A percentile compares a stretch with the other conserved stretches of the same genome.
phyloP scores from a whole-genome alignment of 176 grass and related monocot genomes.

The Aegilops bicornis region DNA sequence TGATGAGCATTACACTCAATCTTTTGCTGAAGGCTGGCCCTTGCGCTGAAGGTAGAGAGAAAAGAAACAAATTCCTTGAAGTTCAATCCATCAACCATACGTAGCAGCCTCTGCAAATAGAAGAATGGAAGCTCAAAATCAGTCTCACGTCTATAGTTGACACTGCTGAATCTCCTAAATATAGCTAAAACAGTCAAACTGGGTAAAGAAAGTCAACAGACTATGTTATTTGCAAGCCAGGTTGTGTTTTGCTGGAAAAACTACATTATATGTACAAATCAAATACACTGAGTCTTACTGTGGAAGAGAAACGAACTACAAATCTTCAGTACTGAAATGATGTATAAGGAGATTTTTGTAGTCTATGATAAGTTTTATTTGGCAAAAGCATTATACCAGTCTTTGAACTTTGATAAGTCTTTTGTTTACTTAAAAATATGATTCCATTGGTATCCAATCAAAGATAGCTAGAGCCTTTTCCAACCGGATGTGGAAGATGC shows the following conservation, averaged over 20 bases:
- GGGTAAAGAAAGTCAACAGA: not conserved
- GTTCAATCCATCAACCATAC: constrained; percentile 81
- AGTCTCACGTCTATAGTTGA: not conserved
- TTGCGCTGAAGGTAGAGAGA: constrained; percentile 68
- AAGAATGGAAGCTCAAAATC: not conserved
- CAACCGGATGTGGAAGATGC: not conserved
- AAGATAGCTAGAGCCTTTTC: not conserved
- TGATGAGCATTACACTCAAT: constrained; percentile 48
- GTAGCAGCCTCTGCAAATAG: constrained; percentile 57
- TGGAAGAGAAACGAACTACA: not conserved
- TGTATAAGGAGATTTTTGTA: not conserved
- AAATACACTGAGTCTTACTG: not conserved
- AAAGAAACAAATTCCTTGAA: constrained; percentile 76
- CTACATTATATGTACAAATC: not conserved
- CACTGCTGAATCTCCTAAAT: not conserved
- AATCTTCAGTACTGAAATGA: not conserved
- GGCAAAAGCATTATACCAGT: not conserved
- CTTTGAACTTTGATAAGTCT: not conserved
- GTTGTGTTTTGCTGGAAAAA: not conserved
- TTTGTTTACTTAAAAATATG: not conserved
- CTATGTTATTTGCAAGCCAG: not conserved
- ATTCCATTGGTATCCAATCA: not conserved
- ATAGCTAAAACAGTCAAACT: not conserved
- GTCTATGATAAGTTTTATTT: not conserved
- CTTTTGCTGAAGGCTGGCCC: constrained; percentile 51